Conservation (phyloP, 2,329 filamentous ascomycete genomes). For the Aureobasidium sp. region DNA sequence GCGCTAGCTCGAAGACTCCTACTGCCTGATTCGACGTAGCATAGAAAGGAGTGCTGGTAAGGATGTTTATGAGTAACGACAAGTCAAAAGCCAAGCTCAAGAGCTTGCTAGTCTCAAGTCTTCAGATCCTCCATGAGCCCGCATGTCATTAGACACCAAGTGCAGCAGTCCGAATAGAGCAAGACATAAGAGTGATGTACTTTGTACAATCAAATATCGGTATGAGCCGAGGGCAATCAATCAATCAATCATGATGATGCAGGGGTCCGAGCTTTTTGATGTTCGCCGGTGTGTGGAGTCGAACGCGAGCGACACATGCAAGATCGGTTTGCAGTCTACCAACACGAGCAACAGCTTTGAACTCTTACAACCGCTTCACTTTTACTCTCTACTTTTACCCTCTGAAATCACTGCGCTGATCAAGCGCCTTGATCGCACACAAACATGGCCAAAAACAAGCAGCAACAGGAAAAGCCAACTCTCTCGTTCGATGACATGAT, state of each 20-base stretch:
- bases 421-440: not conserved
- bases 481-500: constrained; percentile 59
- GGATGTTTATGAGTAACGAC: not conserved
- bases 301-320: constrained; percentile 19
- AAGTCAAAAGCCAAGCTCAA: not conserved
- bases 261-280: constrained; percentile 10
- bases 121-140: no score
- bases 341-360: constrained; percentile 2
- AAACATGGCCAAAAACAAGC: constrained; percentile 17
- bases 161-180: not conserved
- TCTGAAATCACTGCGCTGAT: not conserved
- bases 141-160: no score
- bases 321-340: constrained; percentile 5
- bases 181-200: not conserved
- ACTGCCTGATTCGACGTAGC: not conserved
- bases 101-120: not conserved
- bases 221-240: constrained; percentile 16
- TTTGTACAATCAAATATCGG: not conserved
- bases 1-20: not conserved
- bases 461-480: constrained; percentile 31
- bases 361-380: not conserved
- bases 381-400: not conserved
- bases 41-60: not conserved
- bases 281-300: constrained; percentile 2
- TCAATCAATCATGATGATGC: constrained; percentile 15